These are phyloP conservation scores for Suillus cothurnatus DNA, from an alignment of 768 basidiomycete genomes.

Conservation along the genomic window DNA sequence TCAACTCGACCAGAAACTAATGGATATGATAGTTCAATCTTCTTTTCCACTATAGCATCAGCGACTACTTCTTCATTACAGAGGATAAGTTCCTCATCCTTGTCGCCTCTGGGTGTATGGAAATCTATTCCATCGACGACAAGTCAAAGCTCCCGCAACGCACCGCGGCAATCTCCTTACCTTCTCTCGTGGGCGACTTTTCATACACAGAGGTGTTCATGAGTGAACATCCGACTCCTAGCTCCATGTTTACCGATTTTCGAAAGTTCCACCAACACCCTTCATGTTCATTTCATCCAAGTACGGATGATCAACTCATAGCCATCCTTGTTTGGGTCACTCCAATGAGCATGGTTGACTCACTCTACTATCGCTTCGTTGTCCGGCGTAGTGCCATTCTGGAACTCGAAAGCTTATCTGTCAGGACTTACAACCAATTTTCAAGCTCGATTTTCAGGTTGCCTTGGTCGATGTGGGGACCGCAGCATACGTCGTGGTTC, in stretches of 20 bases:
- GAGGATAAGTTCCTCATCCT: constrained; percentile 49
- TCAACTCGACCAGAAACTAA: neutral
- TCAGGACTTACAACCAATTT: neutral
- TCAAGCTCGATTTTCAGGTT: constrained; percentile 16
- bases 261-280: neutral
- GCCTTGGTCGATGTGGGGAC: constrained; percentile 56
- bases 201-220: constrained; percentile 55
- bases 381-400: constrained; percentile 46
- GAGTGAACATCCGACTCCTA: neutral
- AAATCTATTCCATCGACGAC: constrained; percentile 47
- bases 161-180: constrained; percentile 44
- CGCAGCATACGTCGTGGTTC: constrained; percentile 55
- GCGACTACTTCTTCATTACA: constrained; percentile 56
- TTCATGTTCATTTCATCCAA: constrained; percentile 41
- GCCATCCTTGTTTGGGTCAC: constrained; percentile 52
- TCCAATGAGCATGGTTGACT: constrained; percentile 32
- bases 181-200: constrained; percentile 45
- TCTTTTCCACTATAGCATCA: constrained; percentile 45
- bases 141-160: constrained; percentile 33
- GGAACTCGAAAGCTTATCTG: constrained; percentile 12
- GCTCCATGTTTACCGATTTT: constrained; percentile 7
- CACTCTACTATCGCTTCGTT: constrained; percentile 54
- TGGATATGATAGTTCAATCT: constrained; percentile 39
- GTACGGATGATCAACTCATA: constrained; percentile 50
- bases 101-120: constrained; percentile 47